Base-by-base conservation (phyloP, 495 filamentous ascomycete species). In the Aspergillus heteromorphus region DNA sequence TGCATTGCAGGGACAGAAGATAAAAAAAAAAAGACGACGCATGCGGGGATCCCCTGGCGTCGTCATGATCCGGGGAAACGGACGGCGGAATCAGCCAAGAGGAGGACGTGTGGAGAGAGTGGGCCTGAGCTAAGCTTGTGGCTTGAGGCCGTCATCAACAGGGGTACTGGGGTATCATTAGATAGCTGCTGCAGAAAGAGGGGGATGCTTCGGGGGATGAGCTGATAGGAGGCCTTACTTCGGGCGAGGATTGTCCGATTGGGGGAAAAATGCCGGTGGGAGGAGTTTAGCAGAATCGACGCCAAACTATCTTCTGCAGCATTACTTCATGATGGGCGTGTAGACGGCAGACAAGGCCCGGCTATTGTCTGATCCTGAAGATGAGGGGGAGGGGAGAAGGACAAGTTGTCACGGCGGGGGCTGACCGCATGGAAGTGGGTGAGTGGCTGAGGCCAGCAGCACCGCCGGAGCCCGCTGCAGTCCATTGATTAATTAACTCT, bases 161-260 rank as follows among this genome's bases (percentile, higher is more conserved):
- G 30, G 30, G 2, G 7, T 13, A 9, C 30, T 34, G 30, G 34
- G 4, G 11, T 14, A 5, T 38, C 8, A 38, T 38, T 38, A 13
- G 34, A 9, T 38, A n/a, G 34, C 34, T 38, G 11, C 34, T 14
- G 6, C 11, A 14, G 11, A 13, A n/a, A n/a, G 34, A 5, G 34
- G 34, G 14, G 30, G 30, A 13, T 1, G 30, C 9, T 34, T 34
- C 11, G 11, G 34, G 11, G 34, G 34, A 38, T 9, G 10, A n/a
- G 8, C 11, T 62, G 65, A 70, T 73, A 72, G 69, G 71, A 68
- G 71, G 67, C 61, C 67, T 58, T 63, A 64, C 42, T 57, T 6
- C 13, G 19, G 6, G 9, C 14, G 34, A 38, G 18, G 63, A 54
- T 65, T 57, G 54, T 52, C 69, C 64, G 71, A 68, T 68, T 71